Conservation (phyloP, 1,284 basidiomycete genomes). For the Ceratobasidium sp. region DNA sequence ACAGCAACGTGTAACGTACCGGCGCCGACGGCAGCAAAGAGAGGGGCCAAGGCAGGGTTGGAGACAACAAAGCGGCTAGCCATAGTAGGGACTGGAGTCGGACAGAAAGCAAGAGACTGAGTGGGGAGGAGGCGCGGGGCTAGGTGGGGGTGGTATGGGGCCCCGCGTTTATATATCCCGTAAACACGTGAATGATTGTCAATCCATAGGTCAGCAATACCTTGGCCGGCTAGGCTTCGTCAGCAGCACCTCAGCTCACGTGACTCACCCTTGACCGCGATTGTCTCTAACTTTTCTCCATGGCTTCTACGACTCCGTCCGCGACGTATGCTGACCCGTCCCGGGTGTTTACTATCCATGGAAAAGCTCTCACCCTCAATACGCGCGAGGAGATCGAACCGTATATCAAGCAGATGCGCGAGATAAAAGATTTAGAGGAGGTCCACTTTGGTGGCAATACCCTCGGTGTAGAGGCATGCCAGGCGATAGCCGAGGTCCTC, state of each 20-base stretch:
- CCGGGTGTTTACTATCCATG: slow-evolving; percentile 66
- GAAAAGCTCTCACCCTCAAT: slow-evolving; percentile 84
- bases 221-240: neutral
- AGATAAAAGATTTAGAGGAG: slow-evolving; percentile 74
- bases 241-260: slow-evolving; percentile 15
- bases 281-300: slow-evolving; percentile 16
- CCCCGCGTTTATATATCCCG: slow-evolving; percentile 37
- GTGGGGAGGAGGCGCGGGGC: slow-evolving; percentile 3
- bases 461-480: slow-evolving; percentile 90
- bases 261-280: slow-evolving; percentile 37
- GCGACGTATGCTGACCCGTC: slow-evolving; percentile 40
- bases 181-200: too few species aligned
- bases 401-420: slow-evolving; percentile 71
- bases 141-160: slow-evolving; percentile 16
- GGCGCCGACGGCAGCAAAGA: slow-evolving; percentile 45
- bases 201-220: slow-evolving; percentile 1
- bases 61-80: slow-evolving; percentile 41
- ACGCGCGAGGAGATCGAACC: slow-evolving; percentile 80
- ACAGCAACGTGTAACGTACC: slow-evolving; percentile 27
- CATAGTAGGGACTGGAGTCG: slow-evolving; percentile 36
- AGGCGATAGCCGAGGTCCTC: slow-evolving; percentile 84
- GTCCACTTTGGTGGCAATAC: slow-evolving; percentile 96
- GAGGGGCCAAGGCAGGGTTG: slow-evolving; percentile 44
- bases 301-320: slow-evolving; percentile 38
- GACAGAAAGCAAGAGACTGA: slow-evolving; percentile 11